Evolutionary conservation across 768 basidiomycete species (phyloP), one percentile per base, ranked within the genome.

Genomic region (Atractiella rhizophila): DNA sequence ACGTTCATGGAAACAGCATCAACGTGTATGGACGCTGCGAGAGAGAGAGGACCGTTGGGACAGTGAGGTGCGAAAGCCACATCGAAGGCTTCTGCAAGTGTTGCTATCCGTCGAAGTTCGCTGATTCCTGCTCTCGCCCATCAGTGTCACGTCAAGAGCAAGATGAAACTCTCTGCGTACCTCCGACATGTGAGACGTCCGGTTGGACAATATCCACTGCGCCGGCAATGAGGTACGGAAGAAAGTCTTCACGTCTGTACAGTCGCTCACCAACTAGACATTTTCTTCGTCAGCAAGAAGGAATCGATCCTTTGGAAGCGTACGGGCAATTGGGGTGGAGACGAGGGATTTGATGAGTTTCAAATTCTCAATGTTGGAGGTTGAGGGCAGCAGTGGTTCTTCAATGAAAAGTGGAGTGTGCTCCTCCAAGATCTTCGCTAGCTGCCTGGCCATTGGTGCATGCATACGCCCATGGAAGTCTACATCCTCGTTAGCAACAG

Each of bases 401-500:
- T 76, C 70, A 48, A 75, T 73, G 55, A 75, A 75, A 13, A 75
- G 55, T 1, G 71, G 70, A 15, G 61, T 60, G 34, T 68, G 61
- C 8, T 68, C 68, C 49, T 74, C 73, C 5, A 76, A 62, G 2
- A 67, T 56, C 36, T 63, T 65, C 5, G 69, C 72, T 8, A 76
- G 65, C 52, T 73, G 74, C 49, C 69, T 73, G n/a, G 73, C 71
- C 64, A 74, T 70, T 3, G 68, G 66, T 49, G 70, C 73, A 53
- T 75, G 74, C 19, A 74, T 58, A 11, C 73, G 63, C 20, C 74
- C 73, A 48, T 74, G 74, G 56, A 76, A 76, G 50, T 76, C 73
- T 18, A 74, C 56, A 16, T 18, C 9, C 13, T 4, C 8, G 35
- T 35, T 20, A 33, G 32, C 21, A 12, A 12, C 5, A 11, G 30